Evolutionary conservation across 2,329 filamentous ascomycete genomes (phyloP).

Genomic region (Xylaria sp.): DNA sequence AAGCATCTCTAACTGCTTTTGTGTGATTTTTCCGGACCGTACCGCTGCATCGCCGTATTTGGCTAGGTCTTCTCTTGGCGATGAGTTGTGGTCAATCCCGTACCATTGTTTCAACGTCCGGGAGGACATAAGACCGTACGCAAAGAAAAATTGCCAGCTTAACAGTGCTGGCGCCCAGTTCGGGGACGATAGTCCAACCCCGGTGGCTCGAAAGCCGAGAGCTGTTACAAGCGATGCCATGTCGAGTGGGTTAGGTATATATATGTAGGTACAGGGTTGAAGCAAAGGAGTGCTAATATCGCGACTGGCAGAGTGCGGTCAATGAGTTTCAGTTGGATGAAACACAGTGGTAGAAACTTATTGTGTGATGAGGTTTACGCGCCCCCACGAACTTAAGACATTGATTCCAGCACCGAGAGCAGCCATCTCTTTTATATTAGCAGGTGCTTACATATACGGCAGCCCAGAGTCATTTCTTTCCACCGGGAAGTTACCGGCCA

Average conservation of each 20-base stretch:
- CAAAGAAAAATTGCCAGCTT: constrained; percentile 56
- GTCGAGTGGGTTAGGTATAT: neutral
- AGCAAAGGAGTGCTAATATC: neutral
- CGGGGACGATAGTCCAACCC: constrained; percentile 26
- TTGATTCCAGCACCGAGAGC: neutral
- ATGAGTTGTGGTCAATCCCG: constrained; percentile 60
- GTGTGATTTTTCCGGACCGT: constrained; percentile 57
- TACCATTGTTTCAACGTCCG: constrained; percentile 56
- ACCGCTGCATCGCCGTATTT: constrained; percentile 59
- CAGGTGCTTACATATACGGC: neutral
- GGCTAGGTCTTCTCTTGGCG: constrained; percentile 58
- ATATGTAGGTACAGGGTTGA: neutral
- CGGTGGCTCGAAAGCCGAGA: constrained; percentile 45
- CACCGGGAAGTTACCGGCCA: neutral
- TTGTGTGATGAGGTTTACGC: neutral
- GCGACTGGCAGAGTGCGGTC: neutral
- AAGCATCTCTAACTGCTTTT: constrained; percentile 55
- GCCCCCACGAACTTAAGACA: neutral
- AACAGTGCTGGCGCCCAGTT: constrained; percentile 50
- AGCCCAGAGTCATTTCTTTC: neutral
- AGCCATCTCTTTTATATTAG: constrained; percentile 14
- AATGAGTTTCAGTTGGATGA: neutral
- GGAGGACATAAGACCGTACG: constrained; percentile 57
- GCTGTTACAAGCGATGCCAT: constrained; percentile 42
- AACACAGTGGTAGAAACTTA: neutral